phyloP scores from a whole-genome alignment of 352 stramenopile genomes.

The Phytophthora pinifolia region DNA sequence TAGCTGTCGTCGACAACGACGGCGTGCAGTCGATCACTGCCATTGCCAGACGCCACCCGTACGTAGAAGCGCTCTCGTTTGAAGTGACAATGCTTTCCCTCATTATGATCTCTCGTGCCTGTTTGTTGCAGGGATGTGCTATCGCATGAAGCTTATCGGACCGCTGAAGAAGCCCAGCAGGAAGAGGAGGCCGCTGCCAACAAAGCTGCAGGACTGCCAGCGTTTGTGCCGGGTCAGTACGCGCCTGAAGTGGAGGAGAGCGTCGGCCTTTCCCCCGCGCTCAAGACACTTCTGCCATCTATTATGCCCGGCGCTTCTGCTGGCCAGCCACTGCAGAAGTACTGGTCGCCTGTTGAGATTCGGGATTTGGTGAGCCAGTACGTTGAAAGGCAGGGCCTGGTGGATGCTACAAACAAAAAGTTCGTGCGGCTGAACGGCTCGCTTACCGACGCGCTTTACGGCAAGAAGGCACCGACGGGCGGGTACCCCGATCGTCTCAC shows the following conservation, averaged over 20 bases:
- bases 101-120: slow-evolving; percentile 13
- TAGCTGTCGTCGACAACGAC: slow-evolving; percentile 65
- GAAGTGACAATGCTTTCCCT: not conserved
- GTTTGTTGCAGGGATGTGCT: slow-evolving; percentile 48
- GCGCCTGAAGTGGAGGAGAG: slow-evolving; percentile 69
- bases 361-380: slow-evolving; percentile 64
- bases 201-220: slow-evolving; percentile 36
- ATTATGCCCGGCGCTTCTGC: slow-evolving; percentile 20
- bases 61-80: slow-evolving; percentile 27
- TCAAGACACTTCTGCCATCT: slow-evolving; percentile 55
- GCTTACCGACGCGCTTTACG: slow-evolving; percentile 74
- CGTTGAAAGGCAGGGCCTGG: slow-evolving; percentile 53
- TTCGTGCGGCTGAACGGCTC: slow-evolving; percentile 63
- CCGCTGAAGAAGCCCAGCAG: slow-evolving; percentile 48
- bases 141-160: slow-evolving; percentile 54
- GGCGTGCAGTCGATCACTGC: slow-evolving; percentile 79
- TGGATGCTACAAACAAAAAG: slow-evolving; percentile 64
- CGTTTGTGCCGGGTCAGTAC: slow-evolving; percentile 61
- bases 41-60: slow-evolving; percentile 68
- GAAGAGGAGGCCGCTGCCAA: slow-evolving; percentile 46
- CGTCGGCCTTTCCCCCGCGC: slow-evolving; percentile 51
- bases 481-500: slow-evolving; percentile 64
- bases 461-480: slow-evolving; percentile 56
- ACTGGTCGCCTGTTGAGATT: slow-evolving; percentile 53
- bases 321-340: slow-evolving; percentile 42